Conservation (phyloP, 768 basidiomycete species). For the Pluteus cervinus region DNA sequence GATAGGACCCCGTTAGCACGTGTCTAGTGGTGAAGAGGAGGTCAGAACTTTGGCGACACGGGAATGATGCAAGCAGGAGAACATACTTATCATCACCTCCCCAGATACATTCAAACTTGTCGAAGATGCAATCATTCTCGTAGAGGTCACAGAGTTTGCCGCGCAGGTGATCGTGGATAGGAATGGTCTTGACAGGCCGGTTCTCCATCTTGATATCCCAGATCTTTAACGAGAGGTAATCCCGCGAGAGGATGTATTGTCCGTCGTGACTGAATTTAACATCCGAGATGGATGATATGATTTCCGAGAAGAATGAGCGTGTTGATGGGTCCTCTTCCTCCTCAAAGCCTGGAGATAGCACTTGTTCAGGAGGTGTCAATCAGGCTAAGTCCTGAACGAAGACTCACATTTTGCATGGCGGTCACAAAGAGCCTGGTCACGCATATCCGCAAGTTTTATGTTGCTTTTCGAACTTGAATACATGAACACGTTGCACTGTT, state of each 20-base stretch:
- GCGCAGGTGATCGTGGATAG: conserved; percentile 96
- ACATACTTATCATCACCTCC: conserved; percentile 93
- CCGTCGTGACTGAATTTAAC: conserved; percentile 99
- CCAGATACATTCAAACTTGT: conserved; percentile 99
- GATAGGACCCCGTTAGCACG: conserved; percentile 98
- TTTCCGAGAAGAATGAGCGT: conserved; percentile 99
- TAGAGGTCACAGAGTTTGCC: conserved; percentile 98
- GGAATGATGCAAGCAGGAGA: conserved; percentile 17
- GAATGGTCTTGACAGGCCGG: conserved; percentile 93
- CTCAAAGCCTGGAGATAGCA: conserved; percentile 71
- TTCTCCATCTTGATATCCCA: conserved; percentile 99
- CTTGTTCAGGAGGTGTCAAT: conserved; percentile 9
- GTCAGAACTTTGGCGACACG: conserved; percentile 4
- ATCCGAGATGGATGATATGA: conserved; percentile 98
- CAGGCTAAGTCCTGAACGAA: conserved; percentile 3
- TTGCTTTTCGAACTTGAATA: conserved; percentile 99
- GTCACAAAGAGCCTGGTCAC: conserved; percentile 95
- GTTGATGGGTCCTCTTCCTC: conserved; percentile 98
- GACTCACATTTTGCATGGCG: conserved; percentile 91
- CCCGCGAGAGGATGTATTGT: conserved; percentile 92
- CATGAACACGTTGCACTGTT: conserved; percentile 98
- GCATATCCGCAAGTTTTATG: conserved; percentile 99
- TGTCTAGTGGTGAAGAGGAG: conserved; percentile 45
- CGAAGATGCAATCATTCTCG: conserved; percentile 99
- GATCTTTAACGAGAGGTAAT: conserved; percentile 97